Conservation (phyloP, 1,284 basidiomycete species). For the Mycosarcoma maydis region DNA sequence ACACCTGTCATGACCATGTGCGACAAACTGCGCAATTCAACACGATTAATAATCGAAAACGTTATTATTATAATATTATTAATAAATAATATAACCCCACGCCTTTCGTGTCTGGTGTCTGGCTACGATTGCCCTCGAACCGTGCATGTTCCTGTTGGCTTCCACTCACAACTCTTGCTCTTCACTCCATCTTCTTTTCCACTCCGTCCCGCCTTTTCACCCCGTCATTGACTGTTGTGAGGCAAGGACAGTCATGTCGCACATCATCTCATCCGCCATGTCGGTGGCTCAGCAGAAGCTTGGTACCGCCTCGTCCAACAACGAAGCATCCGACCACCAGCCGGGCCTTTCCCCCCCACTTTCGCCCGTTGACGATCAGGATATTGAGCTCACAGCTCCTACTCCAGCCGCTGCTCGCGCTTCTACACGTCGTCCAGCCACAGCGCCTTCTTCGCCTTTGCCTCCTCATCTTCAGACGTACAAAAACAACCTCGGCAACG, state of each 20-base stretch:
- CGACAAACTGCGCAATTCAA: neutral
- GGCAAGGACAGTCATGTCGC: constrained; percentile 27
- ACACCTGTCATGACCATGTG: no score
- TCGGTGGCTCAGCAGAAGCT: constrained; percentile 40
- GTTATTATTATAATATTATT: no score
- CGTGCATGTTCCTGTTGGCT: no score
- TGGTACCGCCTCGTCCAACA: constrained; percentile 10
- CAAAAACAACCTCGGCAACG: constrained; percentile 28
- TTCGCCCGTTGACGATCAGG: constrained; percentile 35
- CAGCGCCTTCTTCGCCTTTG: constrained; percentile 25
- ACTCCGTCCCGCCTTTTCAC: neutral
- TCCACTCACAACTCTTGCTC: no score
- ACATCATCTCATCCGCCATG: constrained; percentile 50
- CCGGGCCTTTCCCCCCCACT: constrained; percentile 57
- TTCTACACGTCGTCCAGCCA: constrained; percentile 4
- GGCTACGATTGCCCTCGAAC: no score
- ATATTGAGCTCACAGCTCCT: constrained; percentile 50
- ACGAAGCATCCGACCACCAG: constrained; percentile 39
- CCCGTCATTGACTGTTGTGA: neutral
- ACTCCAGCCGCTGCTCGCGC: constrained; percentile 24
- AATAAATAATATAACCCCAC: no score
- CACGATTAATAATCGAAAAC: neutral
- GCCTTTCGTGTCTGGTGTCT: no score
- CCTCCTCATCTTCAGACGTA: constrained; percentile 22
- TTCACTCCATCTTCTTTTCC: neutral